Conservation (phyloP, 2,329 filamentous ascomycete species). For the Volutella citrinella region DNA sequence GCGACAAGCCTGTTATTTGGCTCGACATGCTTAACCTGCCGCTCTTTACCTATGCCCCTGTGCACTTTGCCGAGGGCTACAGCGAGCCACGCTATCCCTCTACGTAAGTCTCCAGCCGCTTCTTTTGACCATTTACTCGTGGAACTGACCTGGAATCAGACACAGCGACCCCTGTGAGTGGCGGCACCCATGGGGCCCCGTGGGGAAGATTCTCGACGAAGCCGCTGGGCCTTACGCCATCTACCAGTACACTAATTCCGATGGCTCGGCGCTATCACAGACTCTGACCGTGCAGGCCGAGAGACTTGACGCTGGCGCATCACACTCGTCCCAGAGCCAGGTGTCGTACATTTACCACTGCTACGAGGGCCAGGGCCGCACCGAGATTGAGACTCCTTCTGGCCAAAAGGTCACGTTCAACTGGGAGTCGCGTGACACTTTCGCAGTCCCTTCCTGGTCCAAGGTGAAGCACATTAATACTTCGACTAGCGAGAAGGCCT, state of each 20-base stretch:
- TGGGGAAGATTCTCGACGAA: constrained; percentile 37
- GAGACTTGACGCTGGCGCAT: constrained; percentile 37
- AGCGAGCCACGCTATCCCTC: constrained; percentile 46
- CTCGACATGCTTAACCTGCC: constrained; percentile 55
- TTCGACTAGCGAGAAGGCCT: constrained; percentile 24
- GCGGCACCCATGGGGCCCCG: constrained; percentile 42
- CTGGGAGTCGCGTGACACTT: constrained; percentile 50
- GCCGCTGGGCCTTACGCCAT: constrained; percentile 24
- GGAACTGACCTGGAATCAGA: constrained; percentile 7
- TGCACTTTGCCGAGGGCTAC: constrained; percentile 54
- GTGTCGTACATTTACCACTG: constrained; percentile 52
- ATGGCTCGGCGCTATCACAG: constrained; percentile 35
- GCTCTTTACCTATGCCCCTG: constrained; percentile 45
- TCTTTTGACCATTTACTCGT: rapidly evolving
- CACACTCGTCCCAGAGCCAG: constrained; percentile 40
- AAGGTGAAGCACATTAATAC: constrained; percentile 43
- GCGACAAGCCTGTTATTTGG: constrained; percentile 53
- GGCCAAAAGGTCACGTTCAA: constrained; percentile 31
- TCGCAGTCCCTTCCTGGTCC: constrained; percentile 52
- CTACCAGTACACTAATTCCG: constrained; percentile 33
- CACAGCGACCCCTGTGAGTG: constrained; percentile 36
- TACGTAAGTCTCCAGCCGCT: constrained; percentile 21
- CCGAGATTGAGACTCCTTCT: constrained; percentile 32
- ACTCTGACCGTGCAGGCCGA: constrained; percentile 49
- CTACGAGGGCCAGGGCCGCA: constrained; percentile 43